Evolutionary conservation across 192 early-diverging fungal genomes (phyloP), one percentile per base, ranked within the genome.

Genomic region (Lobulomyces angularis): DNA sequence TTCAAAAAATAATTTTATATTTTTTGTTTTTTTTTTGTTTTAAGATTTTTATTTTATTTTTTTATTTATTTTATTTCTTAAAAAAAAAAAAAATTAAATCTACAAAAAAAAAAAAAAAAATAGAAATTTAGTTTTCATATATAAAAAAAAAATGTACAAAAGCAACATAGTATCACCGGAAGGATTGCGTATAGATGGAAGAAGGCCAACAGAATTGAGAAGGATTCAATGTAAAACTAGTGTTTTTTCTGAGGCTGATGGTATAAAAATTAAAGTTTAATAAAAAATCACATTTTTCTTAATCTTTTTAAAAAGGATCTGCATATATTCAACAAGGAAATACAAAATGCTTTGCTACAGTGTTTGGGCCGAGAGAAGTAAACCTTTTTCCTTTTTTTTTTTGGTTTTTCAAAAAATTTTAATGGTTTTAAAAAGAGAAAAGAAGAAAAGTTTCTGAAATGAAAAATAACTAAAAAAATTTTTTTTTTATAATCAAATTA

Each of bases 271-370:
- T n/a, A n/a, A n/a, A n/a, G n/a, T n/a, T n/a, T n/a, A n/a, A n/a
- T n/a, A n/a, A n/a, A n/a, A n/a, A n/a, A n/a, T n/a, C n/a, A n/a
- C n/a, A n/a, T n/a, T n/a, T n/a, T n/a, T n/a, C n/a, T n/a, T n/a
- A n/a, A n/a, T n/a, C n/a, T n/a, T n/a, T n/a, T n/a, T n/a, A n/a
- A n/a, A n/a, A n/a, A n/a, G n/a, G 94, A 31, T 92, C 88, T 0
- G 80, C 91, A 1, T 97, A 89, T 56, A 71, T 89, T 37, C 88
- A 92, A 63, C 84, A 88, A 47, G 94, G 94, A 43, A 93, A 98
- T 62, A 95, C 94, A 31, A 90, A 92, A 52, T 77, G 79, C 35
- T 64, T 98, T 12, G 83, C 76, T 0, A 79, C 83, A 11, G 90
- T 98, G 5, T 91, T 90, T 58, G 94, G 94, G 5, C 94, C 94